Evolutionary conservation across 2,329 filamentous ascomycete genomes (phyloP), one percentile per base, ranked within the genome.

Genomic region (Pleochaeta shiraiana): DNA sequence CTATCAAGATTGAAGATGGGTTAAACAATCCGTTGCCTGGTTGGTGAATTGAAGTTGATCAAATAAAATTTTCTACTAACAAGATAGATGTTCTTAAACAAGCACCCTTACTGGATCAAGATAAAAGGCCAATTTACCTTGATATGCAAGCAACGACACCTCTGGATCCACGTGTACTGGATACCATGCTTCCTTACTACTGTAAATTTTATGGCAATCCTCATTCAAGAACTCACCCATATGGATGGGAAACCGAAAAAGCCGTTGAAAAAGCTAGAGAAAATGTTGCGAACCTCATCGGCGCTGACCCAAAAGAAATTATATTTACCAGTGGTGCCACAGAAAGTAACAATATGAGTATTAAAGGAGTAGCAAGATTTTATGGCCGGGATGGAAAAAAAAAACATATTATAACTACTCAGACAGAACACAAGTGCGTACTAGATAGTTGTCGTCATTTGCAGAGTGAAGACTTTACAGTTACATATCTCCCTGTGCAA

Each of bases 261-360:
- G 92, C 88, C 0, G 86, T 95, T 26, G 93, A 98, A 74, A 81
- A 89, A 67, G 91, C 93, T 53, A 83, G 93, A 71, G 81, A 82
- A 70, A 83, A 97, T 72, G 81, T 97, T 68, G 93, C 93, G 2
- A 81, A 80, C 45, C 81, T 98, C 64, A 93, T 98, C 69, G 92
- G 92, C 30, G 93, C 93, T 31, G 90, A 98, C 74, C 79, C 93
- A 5, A 98, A 98, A 76, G 93, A 98, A 74, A 97, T 98, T 69
- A 95, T 98, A 71, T 97, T 98, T 77, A 98, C 93, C 6, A 96
- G 91, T 71, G 93, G 93, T 64, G 93, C 93, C 19, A 98, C 93
- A 0, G 93, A 98, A 78, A 96, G 90, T 74, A 98, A 98, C 77
- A 98, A 98, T 72, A 98, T 98, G 93, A 95, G 90, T 75, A 90